These are phyloP conservation scores for Ploettnerulaceae sp. DNA, from an alignment of 2,329 filamentous ascomycete species.

Conservation along the genomic window DNA sequence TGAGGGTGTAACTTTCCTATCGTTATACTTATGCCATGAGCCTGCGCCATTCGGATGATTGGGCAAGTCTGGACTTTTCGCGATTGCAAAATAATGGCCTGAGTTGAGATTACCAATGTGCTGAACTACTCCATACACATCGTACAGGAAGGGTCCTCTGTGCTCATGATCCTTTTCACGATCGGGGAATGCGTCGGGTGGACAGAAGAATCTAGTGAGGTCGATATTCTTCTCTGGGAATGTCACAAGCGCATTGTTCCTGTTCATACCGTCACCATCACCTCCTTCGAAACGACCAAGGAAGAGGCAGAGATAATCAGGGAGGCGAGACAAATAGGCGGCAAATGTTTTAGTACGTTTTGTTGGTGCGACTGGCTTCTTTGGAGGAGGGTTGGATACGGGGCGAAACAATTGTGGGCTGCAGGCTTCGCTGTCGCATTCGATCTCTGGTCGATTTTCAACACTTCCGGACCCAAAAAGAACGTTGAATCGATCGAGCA, in stretches of 20 bases:
- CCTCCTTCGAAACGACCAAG: conserved; percentile 9
- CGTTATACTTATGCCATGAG: conserved; percentile 20
- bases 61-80: conserved; percentile 21
- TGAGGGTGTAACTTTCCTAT: conserved; percentile 7
- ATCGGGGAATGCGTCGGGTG: conserved; percentile 34
- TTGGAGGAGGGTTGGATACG: too few relatives aligned
- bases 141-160: conserved; percentile 64
- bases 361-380: too few relatives aligned
- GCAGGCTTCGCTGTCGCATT: background rate
- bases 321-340: conserved; percentile 9
- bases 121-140: conserved; percentile 75
- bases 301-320: conserved; percentile 14
- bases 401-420: too few relatives aligned
- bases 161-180: conserved; percentile 32
- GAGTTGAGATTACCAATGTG: conserved; percentile 21
- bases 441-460: background rate
- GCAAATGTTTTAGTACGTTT: conserved; percentile 2
- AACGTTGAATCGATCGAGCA: background rate
- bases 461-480: background rate
- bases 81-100: conserved; percentile 27
- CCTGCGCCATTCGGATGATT: conserved; percentile 4
- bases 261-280: background rate
- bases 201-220: conserved; percentile 43
- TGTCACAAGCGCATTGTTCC: conserved; percentile 1
- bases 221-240: conserved; percentile 13